Base-by-base conservation (phyloP, 83 land plant genomes). In the Isoetes engelmannii region DNA sequence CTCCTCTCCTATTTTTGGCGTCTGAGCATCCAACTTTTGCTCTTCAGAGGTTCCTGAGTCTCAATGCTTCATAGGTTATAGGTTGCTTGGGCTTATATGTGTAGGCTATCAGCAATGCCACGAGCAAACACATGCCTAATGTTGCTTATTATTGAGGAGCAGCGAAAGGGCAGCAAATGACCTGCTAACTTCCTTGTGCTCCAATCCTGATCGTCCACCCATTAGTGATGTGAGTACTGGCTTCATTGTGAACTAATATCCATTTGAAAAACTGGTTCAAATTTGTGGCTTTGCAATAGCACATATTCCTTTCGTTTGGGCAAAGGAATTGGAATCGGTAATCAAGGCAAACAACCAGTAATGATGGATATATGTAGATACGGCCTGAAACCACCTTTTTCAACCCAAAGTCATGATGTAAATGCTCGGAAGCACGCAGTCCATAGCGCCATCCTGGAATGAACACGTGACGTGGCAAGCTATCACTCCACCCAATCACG, bases 101-200 rank as follows among this genome's bases (percentile, higher is more conserved):
- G n/a, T n/a, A n/a, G n/a, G n/a, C n/a, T n/a, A n/a, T n/a, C n/a
- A n/a, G n/a, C n/a, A n/a, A n/a, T n/a, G n/a, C n/a, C n/a, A n/a
- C n/a, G n/a, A n/a, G n/a, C n/a, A n/a, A n/a, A n/a, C n/a, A n/a
- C n/a, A n/a, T n/a, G n/a, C n/a, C n/a, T n/a, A n/a, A n/a, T n/a
- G n/a, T n/a, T n/a, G 46, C 72, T 93, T 57, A 83, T 93, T 60
- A 92, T 88, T 21, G 92, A 87, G 58, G 98, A 92, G 80, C 87
- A 89, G 92, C 81, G 87, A 10, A 57, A 80, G 55, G 80, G 89
- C 77, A 44, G 68, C 64, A 85, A 83, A 61, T 80, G 77, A 54
- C 97, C 97, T 42, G 71, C 91, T n/a, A 89, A 89, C 61, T 92
- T 89, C 64, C 89, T 93, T 13, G 68, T 60, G 1, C 70, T 62